Percentiles rank a stretch among this genome's conserved stretches.
Evolutionary conservation across 371 early-diverging fungal genomes (phyloP).

Genomic region (Neoconidiobolus thromboides): DNA sequence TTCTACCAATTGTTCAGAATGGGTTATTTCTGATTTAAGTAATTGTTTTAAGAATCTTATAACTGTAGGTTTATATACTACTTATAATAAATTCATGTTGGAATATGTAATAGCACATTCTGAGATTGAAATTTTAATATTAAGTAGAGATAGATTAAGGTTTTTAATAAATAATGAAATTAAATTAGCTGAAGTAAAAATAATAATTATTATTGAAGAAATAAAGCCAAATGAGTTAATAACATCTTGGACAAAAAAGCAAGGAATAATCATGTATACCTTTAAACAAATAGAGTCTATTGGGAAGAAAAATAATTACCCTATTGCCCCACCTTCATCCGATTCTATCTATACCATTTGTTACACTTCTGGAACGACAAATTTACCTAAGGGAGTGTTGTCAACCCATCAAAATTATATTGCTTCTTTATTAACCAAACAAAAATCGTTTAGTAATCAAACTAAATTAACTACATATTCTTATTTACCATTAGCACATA

Average conservation of each 20-base stretch:
- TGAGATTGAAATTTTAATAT: conserved; percentile 39
- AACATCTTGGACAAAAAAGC: conserved; percentile 12
- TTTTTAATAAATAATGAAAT: conserved; percentile 45
- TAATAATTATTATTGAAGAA: conserved; percentile 7
- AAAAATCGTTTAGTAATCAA: not conserved
- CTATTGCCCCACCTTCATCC: conserved; percentile 18
- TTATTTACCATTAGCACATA: conserved; percentile 35
- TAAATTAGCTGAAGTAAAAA: conserved; percentile 48
- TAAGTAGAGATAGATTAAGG: conserved; percentile 30
- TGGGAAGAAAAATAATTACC: conserved; percentile 18
- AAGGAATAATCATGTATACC: conserved; percentile 9
- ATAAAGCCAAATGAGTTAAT: conserved; percentile 26
- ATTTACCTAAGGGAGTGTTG: conserved; percentile 12
- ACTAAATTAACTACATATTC: not conserved
- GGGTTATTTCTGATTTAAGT: no score
- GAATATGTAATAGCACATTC: conserved; percentile 56
- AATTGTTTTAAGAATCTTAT: not conserved
- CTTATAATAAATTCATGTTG: conserved; percentile 51
- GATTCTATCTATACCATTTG: not conserved
- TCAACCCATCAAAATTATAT: conserved; percentile 14
- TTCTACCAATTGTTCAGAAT: no score
- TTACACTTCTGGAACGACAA: conserved; percentile 3
- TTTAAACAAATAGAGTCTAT: conserved; percentile 30
- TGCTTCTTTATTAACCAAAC: no score
- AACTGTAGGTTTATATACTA: conserved; percentile 10